These are phyloP conservation scores for Ambrosiella cleistominuta DNA, from an alignment of 2,329 filamentous ascomycete genomes.

Conservation along the genomic window DNA sequence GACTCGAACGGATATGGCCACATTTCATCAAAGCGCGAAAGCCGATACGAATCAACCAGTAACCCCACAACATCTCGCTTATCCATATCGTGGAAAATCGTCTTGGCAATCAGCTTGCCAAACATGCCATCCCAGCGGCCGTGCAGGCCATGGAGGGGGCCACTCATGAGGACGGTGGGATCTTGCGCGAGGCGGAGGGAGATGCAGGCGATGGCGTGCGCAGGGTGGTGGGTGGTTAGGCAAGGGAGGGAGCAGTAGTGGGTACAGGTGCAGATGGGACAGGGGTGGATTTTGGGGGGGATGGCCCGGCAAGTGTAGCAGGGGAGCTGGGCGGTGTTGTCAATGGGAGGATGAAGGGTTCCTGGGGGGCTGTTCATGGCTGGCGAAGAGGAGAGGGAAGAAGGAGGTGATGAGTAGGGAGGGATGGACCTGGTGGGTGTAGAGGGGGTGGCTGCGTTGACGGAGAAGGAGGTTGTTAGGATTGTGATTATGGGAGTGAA, in stretches of 20 bases:
- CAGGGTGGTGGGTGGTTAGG: neutral
- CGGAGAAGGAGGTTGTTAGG: too few species aligned
- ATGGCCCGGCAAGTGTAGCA: neutral
- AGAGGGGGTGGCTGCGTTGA: too few species aligned
- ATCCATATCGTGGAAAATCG: neutral
- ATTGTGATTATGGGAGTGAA: too few species aligned
- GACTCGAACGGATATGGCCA: neutral
- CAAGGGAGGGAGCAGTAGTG: neutral
- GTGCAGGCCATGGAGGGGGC: neutral
- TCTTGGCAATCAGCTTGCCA: neutral
- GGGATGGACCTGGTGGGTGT: neutral
- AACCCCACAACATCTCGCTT: neutral
- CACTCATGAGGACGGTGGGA: neutral
- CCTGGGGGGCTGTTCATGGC: neutral
- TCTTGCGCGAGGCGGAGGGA: neutral
- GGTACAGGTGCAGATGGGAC: neutral
- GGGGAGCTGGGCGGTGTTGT: neutral
- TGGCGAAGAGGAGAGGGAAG: neutral
- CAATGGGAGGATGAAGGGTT: neutral
- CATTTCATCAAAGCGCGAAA: neutral
- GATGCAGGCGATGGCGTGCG: neutral
- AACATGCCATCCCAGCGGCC: neutral
- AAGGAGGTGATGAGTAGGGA: neutral
- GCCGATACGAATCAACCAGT: neutral
- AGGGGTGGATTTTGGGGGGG: neutral